Conservation (phyloP, 495 filamentous ascomycete genomes). For the Penicillium robsamsonii region DNA sequence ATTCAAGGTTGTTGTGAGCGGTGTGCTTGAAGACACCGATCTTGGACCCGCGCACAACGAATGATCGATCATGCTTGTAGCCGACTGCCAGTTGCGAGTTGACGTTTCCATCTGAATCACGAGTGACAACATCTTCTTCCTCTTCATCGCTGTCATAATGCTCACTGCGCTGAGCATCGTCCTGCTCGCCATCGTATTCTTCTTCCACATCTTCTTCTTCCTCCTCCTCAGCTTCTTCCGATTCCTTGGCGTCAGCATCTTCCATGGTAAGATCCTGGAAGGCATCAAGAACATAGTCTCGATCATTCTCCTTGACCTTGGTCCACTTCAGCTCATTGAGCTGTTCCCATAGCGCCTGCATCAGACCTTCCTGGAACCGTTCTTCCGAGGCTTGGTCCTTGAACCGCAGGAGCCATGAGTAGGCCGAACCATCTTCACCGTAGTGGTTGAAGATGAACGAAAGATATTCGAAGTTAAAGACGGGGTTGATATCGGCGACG, state of each 20-base stretch:
- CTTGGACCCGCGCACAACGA: conserved; percentile 93
- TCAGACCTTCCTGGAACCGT: conserved; percentile 87
- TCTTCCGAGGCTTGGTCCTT: conserved; percentile 76
- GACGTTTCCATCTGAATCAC: conserved; percentile 74
- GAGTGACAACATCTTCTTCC: conserved; percentile 74
- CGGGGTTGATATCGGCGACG: conserved; percentile 88
- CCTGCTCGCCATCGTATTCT: conserved; percentile 56
- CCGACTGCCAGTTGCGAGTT: conserved; percentile 98
- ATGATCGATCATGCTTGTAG: conserved; percentile 95
- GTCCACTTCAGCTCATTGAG: conserved; percentile 92
- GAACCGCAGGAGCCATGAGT: conserved; percentile 94
- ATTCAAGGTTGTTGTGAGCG: conserved; percentile 85
- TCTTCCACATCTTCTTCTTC: conserved; percentile 62
- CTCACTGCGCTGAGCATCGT: conserved; percentile 66
- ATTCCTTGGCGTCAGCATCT: conserved; percentile 59
- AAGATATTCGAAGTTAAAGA: conserved; percentile 97
- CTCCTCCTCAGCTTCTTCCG: conserved; percentile 64
- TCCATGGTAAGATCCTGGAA: conserved; percentile 96
- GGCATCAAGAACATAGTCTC: conserved; percentile 91
- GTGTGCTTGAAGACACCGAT: conserved; percentile 99
- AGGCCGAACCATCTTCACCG: conserved; percentile 79
- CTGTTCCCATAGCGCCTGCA: conserved; percentile 96
- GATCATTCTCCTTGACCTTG: conserved; percentile 86
- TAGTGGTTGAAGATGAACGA: conserved; percentile 99
- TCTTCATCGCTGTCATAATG: conserved; percentile 93